Base-by-base conservation (phyloP, 495 filamentous ascomycete species). In the Aspergillus cavernicola region DNA sequence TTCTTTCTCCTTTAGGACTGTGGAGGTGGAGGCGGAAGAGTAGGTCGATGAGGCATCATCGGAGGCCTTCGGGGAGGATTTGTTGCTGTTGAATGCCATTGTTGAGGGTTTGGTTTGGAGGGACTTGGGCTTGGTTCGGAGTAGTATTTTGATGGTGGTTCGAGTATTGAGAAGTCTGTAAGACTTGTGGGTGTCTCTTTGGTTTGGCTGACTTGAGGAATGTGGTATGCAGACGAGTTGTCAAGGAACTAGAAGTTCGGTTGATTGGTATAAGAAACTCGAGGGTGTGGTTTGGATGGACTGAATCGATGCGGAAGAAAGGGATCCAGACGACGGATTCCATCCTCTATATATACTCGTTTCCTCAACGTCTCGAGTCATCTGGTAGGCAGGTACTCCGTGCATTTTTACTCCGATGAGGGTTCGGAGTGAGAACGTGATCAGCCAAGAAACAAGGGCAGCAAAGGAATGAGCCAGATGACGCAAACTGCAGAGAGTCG, bases 11-110 rank as follows among this genome's bases (percentile, higher is more conserved):
- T 66, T 70, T 12, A 68, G 47, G 1, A 66, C 60, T 20, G 66
- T 63, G 11, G 63, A 57, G 13, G 50, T 65, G 26, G 67, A 68
- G 38, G 57, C 53, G 40, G 57, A 49, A 37, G 64, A 66, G 48
- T 64, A 51, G 36, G 51, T 65, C 8, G 67, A 70, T 36, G 67
- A 54, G 9, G 60, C 45, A 22, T 55, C 47, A 42, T 63, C 57
- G 10, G 20, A 36, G 40, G 44, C 24, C 18, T 47, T 47, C 18
- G 60, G 48, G n/a, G 53, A 45, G 15, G 58, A 50, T 48, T 55
- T 53, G 32, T 48, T 56, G 35, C 7, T 37, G 31, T 19, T 54
- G 52, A 26, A 54, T 15, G 42, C 23, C 52, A 54, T 54, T 31
- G 64, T 31, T 51, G 31, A 40, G 15, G 23, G 15, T 11, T 18